Evolutionary conservation across 2,329 filamentous ascomycete genomes (phyloP).

Genomic region (Colletotrichum simmondsii): DNA sequence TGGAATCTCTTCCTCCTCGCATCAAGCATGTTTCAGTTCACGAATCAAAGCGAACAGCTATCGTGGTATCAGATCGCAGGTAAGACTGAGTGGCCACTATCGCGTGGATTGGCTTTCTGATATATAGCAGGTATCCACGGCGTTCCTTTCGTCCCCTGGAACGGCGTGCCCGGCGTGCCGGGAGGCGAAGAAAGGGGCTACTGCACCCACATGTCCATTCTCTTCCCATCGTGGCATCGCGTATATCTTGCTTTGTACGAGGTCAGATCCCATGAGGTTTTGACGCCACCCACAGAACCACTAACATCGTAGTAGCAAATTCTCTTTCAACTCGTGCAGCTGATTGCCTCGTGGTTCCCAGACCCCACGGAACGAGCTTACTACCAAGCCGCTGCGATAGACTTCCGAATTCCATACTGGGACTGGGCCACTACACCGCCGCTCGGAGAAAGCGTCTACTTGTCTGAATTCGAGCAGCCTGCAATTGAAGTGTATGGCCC

Average conservation of each 20-base stretch:
- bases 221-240: conserved; percentile 87
- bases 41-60: conserved; percentile 68
- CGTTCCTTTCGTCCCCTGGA: conserved; percentile 71
- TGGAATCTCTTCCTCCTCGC: conserved; percentile 84
- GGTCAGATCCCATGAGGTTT: conserved; percentile 45
- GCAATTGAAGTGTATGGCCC: conserved; percentile 66
- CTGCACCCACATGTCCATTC: conserved; percentile 78
- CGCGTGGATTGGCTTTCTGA: conserved; percentile 11
- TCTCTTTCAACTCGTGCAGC: conserved; percentile 46
- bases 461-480: conserved; percentile 55
- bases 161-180: conserved; percentile 58
- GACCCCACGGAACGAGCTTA: conserved; percentile 54
- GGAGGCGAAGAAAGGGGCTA: conserved; percentile 73
- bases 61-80: conserved; percentile 86
- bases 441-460: conserved; percentile 59
- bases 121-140: conserved; percentile 77
- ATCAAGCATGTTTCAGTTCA: conserved; percentile 76
- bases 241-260: conserved; percentile 77
- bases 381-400: conserved; percentile 62
- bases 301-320: conserved; percentile 46
- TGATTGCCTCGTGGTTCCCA: conserved; percentile 60
- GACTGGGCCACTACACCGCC: conserved; percentile 66
- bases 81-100: conserved; percentile 48
- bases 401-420: conserved; percentile 69
- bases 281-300: not conserved